Evolutionary conservation across 1,284 basidiomycete species (phyloP).

Genomic region (Trametes versicolor): DNA sequence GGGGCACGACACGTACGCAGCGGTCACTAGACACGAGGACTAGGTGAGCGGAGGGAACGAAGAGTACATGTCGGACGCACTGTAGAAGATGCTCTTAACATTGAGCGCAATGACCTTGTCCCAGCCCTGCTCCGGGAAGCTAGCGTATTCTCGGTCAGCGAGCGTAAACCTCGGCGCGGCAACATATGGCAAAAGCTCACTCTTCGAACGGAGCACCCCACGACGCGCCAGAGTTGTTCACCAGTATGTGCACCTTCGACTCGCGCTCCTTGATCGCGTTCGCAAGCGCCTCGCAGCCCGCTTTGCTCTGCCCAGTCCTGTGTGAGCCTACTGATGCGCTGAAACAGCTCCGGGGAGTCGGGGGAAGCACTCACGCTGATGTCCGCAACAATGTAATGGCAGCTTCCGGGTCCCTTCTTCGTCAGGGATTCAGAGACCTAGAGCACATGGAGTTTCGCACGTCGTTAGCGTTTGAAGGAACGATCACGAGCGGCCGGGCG

Average conservation of each 20-base stretch:
- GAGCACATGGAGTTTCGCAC: neutral
- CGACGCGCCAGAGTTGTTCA: conserved; percentile 84
- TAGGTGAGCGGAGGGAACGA: neutral
- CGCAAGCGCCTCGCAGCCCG: conserved; percentile 83
- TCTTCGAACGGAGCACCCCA: conserved; percentile 83
- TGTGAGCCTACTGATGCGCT: neutral
- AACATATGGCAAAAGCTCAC: conserved; percentile 28
- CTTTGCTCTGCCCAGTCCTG: conserved; percentile 62
- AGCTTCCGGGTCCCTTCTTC: conserved; percentile 64
- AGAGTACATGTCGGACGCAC: conserved; percentile 51
- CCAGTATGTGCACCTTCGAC: conserved; percentile 77
- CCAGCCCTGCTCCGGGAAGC: conserved; percentile 86
- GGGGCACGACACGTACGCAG: conserved; percentile 55
- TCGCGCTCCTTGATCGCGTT: conserved; percentile 75
- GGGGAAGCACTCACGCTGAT: conserved; percentile 61
- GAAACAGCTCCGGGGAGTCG: neutral
- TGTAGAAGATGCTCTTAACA: conserved; percentile 83
- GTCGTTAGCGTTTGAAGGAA: no score
- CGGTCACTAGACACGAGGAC: conserved; percentile 59
- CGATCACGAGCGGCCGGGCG: neutral
- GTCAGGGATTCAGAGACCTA: conserved; percentile 68
- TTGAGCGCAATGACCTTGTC: conserved; percentile 84
- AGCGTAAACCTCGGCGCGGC: no score
- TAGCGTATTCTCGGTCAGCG: conserved; percentile 15
- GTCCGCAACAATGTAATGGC: conserved; percentile 79